Conservation (phyloP, 1,284 basidiomycete species). For the Malassezia sympodialis region DNA sequence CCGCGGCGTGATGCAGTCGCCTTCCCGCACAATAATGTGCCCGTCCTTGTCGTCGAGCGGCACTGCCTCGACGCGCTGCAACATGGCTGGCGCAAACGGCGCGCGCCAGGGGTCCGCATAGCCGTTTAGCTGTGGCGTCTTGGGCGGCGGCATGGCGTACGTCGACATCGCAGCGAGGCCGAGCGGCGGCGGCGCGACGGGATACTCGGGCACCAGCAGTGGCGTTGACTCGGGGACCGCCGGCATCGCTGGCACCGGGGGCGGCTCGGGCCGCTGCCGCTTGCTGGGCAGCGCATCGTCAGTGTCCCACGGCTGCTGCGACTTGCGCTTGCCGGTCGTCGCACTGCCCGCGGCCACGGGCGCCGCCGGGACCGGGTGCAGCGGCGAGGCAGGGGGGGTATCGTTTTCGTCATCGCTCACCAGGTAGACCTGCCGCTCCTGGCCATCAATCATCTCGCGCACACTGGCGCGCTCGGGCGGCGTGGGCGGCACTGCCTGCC, state of each 20-base stretch:
- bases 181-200: neutral
- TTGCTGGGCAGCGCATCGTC: neutral
- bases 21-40: conserved; percentile 48
- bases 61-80: neutral
- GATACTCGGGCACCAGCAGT: neutral
- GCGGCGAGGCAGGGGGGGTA: conserved; percentile 9
- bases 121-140: neutral
- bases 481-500: neutral
- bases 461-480: conserved; percentile 1
- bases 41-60: conserved; percentile 49
- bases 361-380: neutral
- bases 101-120: neutral
- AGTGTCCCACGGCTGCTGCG: neutral
- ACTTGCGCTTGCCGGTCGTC: conserved; percentile 12
- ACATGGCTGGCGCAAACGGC: neutral
- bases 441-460: conserved; percentile 13
- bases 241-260: neutral
- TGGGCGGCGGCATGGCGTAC: neutral
- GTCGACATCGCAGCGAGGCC: neutral
- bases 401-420: conserved; percentile 17
- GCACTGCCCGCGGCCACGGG: neutral
- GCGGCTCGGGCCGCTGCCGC: conserved; percentile 13
- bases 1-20: conserved; percentile 42
- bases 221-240: conserved; percentile 3
- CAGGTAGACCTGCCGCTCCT: conserved; percentile 13